Percentiles rank a stretch among this genome's conserved stretches.
Conservation (phyloP, 169 alveolate species). For the Cryptosporidium tyzzeri region DNA sequence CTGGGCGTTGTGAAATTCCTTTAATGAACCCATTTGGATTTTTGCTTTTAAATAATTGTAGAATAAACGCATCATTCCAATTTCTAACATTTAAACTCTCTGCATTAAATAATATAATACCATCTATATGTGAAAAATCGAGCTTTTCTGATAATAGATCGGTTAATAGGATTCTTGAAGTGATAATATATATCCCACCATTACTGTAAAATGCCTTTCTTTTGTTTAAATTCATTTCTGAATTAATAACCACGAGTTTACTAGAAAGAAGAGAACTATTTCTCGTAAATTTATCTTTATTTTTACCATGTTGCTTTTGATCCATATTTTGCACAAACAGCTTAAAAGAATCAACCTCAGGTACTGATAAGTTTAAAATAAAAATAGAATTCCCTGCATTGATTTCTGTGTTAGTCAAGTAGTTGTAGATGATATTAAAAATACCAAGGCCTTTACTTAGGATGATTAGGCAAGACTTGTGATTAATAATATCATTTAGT, state of each 20-base stretch:
- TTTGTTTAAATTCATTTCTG: conserved; percentile 25
- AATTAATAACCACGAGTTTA: conserved; percentile 17
- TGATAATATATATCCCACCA: conserved; percentile 76
- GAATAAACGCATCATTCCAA: conserved; percentile 79
- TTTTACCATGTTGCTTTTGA: not conserved
- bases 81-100: conserved; percentile 67
- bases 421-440: conserved; percentile 24
- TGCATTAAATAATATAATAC: conserved; percentile 77
- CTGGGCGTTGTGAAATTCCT: conserved; percentile 79
- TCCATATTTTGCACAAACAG: conserved; percentile 22
- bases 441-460: conserved; percentile 63
- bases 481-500: conserved; percentile 18
- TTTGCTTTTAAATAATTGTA: conserved; percentile 74
- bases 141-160: conserved; percentile 77
- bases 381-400: conserved; percentile 9
- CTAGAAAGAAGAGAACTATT: not conserved
- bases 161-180: conserved; percentile 76
- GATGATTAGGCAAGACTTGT: conserved; percentile 42
- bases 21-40: conserved; percentile 78
- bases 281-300: not conserved
- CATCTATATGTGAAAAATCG: conserved; percentile 68
- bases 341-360: conserved; percentile 15
- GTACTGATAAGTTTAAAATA: conserved; percentile 20
- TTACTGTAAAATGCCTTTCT: conserved; percentile 35
- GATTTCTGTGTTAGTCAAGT: not conserved